Evolutionary conservation across 805 yeast species (phyloP), one percentile per base, ranked within the genome.

Genomic region (Saturnispora diversa): DNA sequence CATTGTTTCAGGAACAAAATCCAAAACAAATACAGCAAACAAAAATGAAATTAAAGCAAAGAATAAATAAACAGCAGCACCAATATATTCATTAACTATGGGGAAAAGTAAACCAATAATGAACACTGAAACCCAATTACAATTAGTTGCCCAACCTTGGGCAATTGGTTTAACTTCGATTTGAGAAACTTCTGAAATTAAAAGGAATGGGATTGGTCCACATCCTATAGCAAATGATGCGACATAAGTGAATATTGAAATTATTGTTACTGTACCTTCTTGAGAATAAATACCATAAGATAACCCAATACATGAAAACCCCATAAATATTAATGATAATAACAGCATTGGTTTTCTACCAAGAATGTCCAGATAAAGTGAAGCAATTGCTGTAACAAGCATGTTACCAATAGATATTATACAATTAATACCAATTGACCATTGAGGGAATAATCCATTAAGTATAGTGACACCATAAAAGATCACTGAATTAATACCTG

Each of bases 141-240:
- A 75, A 11, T 85, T 75, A 0, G 92, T 86, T 10, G 95, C 97
- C 68, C 84, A 81, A 56, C 95, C 80, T 62, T 92, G 98, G 0
- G 97, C 97, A 33, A 77, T 68, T 2, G 88, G 88, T 43, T 77
- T 78, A 2, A 90, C 90, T 44, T 77, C 75, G 2, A 72, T 63
- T 45, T 87, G 94, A 0, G 94, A 81, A n/a, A 90, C 78, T 56
- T 92, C 97, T 6, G 94, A 75, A 9, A 90, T 80, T 39, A 88
- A 62, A 49, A 90, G 63, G 63, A 92, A 90, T 31, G 98, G 98
- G 40, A 92, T 87, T 6, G 98, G 98, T 0, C 98, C 98, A 46
- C 87, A 59, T 0, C 98, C 98, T 25, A 83, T 64, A 0, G 97
- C 97, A 65, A 90, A 92, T 21, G 86, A 74, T 1, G 82, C 77